Base-by-base conservation (phyloP, 2,329 filamentous ascomycete genomes). In the Alternaria tenuissima region DNA sequence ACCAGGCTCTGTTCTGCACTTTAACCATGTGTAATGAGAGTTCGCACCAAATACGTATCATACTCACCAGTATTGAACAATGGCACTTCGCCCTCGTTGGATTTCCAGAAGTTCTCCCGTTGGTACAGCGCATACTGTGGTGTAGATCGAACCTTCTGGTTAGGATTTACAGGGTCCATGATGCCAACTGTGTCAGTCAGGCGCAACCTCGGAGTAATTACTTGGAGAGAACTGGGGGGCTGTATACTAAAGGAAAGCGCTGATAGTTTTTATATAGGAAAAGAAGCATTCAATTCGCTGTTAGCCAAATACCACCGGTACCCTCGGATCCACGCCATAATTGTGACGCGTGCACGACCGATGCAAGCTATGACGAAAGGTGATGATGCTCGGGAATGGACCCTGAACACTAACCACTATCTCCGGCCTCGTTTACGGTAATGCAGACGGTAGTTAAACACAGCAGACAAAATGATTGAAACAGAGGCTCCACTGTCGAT, bases 41-140 rank as follows among this genome's bases (percentile, higher is more conserved):
- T 18, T 24, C 22, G 20, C 34, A 14, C 5, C 12, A 41, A 20
- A 22, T 30, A 42, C 5, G 44, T 16, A 34, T 14, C 18, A 49
- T 28, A 41, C 57, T 49, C 72, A 81, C 82, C 78, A 3, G 85
- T 87, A 64, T 85, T 85, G 72, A 87, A 87, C 0, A 80, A 79
- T 0, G 82, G 79, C 0, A 78, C 73, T 63, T 83, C 70, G 57
- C 84, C 84, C 4, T 84, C 79, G 56, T 87, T 87, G 36, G 76
- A 74, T 52, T 81, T 82, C 83, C 81, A 85, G 69, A 87, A 86
- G 63, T 84, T 82, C 58, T 87, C 81, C 14, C 84, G 79, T 66
- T 87, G 85, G 66, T 86, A 86, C 8, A 85, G 75, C 11, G 77
- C 82, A 76, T 82, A 87, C 74, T 87, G 82, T 11, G 84, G 84